These are phyloP conservation scores for Starmerella potacharoeniae DNA, from an alignment of 805 yeast genomes.

Conservation along the genomic window DNA sequence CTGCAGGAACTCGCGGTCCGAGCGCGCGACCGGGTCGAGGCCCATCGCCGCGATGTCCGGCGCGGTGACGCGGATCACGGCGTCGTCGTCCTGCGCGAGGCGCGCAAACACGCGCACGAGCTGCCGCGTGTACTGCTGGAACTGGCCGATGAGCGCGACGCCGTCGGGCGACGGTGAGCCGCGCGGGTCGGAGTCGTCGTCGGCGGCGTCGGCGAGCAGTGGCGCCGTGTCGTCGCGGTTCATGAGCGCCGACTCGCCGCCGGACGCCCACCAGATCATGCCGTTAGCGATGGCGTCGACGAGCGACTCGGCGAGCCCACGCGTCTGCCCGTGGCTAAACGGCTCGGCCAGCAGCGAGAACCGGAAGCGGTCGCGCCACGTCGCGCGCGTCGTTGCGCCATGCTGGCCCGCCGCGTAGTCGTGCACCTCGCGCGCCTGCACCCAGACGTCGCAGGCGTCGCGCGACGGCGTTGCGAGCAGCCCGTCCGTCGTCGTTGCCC, in stretches of 20 bases:
- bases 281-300: constrained; percentile 31
- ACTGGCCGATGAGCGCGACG: constrained; percentile 37
- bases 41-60: constrained; percentile 48
- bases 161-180: constrained; percentile 28
- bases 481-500: constrained; percentile 59
- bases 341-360: constrained; percentile 20
- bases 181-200: neutral
- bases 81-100: constrained; percentile 28
- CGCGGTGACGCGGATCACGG: constrained; percentile 28
- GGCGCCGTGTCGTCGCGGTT: constrained; percentile 21
- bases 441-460: constrained; percentile 20
- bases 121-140: constrained; percentile 39
- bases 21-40: constrained; percentile 40
- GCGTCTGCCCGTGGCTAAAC: constrained; percentile 8
- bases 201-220: neutral
- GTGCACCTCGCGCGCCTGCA: constrained; percentile 8
- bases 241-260: constrained; percentile 47
- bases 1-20: constrained; percentile 37
- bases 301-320: constrained; percentile 15
- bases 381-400: constrained; percentile 12
- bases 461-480: constrained; percentile 34
- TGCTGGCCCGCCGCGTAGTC: constrained; percentile 5
- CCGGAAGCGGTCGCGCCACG: constrained; percentile 24
- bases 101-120: constrained; percentile 34
- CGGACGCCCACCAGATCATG: constrained; percentile 78